Evolutionary conservation across 768 basidiomycete genomes (phyloP).

Genomic region (Lentinula sp.): DNA sequence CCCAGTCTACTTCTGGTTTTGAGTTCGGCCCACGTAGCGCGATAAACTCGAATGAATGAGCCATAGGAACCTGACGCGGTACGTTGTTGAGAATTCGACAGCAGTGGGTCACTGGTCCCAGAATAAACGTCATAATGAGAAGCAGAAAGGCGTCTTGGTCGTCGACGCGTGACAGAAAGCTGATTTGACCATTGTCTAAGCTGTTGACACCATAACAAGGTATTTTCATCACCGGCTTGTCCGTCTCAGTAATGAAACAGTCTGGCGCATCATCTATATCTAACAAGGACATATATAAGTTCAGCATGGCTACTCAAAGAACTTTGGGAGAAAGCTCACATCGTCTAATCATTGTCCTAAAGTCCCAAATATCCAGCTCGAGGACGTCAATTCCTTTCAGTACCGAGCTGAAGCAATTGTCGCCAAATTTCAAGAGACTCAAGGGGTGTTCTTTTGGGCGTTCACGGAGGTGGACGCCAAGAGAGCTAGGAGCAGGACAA

Average conservation of each 20-base stretch:
- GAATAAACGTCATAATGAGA: not conserved
- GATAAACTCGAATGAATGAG: not conserved
- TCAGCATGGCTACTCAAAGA: not conserved
- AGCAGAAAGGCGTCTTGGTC: not conserved
- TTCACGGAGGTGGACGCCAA: not conserved
- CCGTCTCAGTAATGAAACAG: not conserved
- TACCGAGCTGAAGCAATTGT: not conserved
- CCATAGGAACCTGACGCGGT: not conserved
- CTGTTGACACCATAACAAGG: not conserved
- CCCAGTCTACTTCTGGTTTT: not conserved
- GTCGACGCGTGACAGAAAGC: not conserved
- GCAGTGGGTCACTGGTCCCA: not conserved
- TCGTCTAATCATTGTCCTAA: not conserved
- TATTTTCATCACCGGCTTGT: not conserved
- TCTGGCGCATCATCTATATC: not conserved
- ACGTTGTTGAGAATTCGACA: not conserved
- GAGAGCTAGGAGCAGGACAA: not conserved
- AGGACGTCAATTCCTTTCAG: not conserved
- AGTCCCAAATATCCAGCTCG: not conserved
- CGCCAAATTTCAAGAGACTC: not conserved
- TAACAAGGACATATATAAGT: not conserved
- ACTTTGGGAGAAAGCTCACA: not conserved
- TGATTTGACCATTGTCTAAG: not conserved
- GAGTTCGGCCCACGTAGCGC: not conserved
- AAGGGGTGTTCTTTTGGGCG: not conserved